Conservation (phyloP, 176 grass and related monocot species). For the Hyparrhenia diplandra region DNA sequence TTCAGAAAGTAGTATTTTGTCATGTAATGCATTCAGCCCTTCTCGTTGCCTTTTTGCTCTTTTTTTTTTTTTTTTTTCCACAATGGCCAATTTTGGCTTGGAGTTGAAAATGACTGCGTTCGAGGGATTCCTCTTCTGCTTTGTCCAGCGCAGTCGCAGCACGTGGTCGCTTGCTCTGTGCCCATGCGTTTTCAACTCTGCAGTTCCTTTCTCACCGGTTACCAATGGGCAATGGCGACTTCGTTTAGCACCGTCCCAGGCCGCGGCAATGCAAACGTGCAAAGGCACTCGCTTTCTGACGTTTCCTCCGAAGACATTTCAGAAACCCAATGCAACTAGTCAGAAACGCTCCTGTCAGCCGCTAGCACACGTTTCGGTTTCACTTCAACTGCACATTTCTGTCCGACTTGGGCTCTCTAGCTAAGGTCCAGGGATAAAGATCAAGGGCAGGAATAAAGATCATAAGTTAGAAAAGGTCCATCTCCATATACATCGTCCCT, state of each 20-base stretch:
- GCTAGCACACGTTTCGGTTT: not conserved
- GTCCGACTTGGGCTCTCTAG: not conserved
- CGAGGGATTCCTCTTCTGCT: not conserved
- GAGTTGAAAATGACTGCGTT: no score
- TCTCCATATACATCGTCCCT: not conserved
- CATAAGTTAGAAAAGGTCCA: not conserved
- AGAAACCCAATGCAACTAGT: not conserved
- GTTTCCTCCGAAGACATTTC: not conserved
- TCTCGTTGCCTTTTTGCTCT: no score
- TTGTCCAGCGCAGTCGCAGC: not conserved
- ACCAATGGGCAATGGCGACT: not conserved
- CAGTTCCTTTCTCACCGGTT: not conserved
- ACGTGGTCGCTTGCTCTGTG: not conserved
- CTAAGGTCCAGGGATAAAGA: no score
- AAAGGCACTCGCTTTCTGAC: not conserved
- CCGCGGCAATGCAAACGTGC: no score
- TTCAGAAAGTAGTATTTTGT: no score
- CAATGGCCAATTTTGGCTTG: no score
- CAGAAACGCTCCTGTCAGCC: not conserved
- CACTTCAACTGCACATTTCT: not conserved
- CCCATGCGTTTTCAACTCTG: not conserved
- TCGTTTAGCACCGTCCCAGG: not conserved
- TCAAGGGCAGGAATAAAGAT: no score
- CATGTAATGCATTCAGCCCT: no score
- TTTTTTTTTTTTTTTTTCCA: no score